Evolutionary conservation across 768 basidiomycete species (phyloP).

Genomic region (Phylloporus sp.): DNA sequence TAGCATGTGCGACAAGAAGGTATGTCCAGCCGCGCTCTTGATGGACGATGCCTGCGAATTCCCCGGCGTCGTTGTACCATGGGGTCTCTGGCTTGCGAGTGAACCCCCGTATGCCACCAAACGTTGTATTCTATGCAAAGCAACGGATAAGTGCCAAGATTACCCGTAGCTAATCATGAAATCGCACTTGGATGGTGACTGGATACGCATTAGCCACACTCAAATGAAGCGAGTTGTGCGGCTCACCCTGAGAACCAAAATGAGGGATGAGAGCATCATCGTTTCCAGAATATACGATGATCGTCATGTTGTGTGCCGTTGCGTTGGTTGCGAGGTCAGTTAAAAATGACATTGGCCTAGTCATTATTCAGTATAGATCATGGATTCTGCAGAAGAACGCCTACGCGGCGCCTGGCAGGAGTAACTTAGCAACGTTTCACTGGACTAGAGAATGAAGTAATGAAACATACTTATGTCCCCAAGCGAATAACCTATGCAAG

Average conservation of each 20-base stretch:
- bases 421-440: not conserved
- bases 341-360: slow-evolving; percentile 60
- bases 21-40: slow-evolving; percentile 65
- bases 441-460: not conserved
- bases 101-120: slow-evolving; percentile 74
- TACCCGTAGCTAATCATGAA: not conserved
- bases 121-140: slow-evolving; percentile 62
- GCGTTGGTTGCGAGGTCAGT: slow-evolving; percentile 65
- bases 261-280: slow-evolving; percentile 66
- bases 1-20: slow-evolving; percentile 35
- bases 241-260: slow-evolving; percentile 56
- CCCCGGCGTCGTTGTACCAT: slow-evolving; percentile 57
- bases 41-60: slow-evolving; percentile 65
- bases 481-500: slow-evolving; percentile 15
- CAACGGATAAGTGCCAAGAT: not conserved
- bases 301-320: slow-evolving; percentile 43
- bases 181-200: slow-evolving; percentile 55
- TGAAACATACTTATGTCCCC: slow-evolving; percentile 32
- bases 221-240: not conserved
- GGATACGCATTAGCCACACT: slow-evolving; percentile 8
- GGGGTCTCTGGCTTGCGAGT: slow-evolving; percentile 63
- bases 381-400: slow-evolving; percentile 3
- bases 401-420: slow-evolving; percentile 32
- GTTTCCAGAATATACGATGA: slow-evolving; percentile 67
- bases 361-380: slow-evolving; percentile 8